Base-by-base conservation (phyloP, 2,329 filamentous ascomycete species). In the Paracoccidioides lutzii region DNA sequence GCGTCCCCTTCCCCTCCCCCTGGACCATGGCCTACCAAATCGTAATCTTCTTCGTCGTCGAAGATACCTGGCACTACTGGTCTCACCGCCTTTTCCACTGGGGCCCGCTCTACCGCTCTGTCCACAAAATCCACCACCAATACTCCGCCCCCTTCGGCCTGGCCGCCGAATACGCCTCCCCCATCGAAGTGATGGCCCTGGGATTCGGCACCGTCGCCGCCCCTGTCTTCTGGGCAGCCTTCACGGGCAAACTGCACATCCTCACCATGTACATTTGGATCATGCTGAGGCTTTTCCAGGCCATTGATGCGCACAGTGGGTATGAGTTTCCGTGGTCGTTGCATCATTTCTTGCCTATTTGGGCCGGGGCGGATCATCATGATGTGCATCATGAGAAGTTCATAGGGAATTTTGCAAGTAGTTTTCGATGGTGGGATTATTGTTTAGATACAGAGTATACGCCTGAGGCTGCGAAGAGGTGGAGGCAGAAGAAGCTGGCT, bases 381-480 rank as follows among this genome's bases (percentile, higher is more conserved):
- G 93, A 98, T 68, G 78, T 90, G 46, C 93, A 98, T 76, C 93
- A 98, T 76, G 93, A 98, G 78, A 89, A 90, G 70, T 98, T 98
- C 76, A 90, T 98, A 61, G 93, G 93, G 65, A 98, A 98, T 78
- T 98, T 97, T 71, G 79, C 91, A 53, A 95, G 90, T 69, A 95
- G 88, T 78, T 98, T 98, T 83, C 82, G 91, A 72, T 98, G 93
- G 93, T 98, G 93, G 93, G 93, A 98, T 76, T 95, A 87, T 71
- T 71, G 84, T 64, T 80, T 97, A 63, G 90, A 96, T 73, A 98
- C 93, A 59, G 91, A 98, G 79, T 88, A 88, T 61, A 89, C 88
- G 54, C 82, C 88, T 41, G 91, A 94, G 73, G 88, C 91, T 43
- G 81, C 86, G 65, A 90, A 90, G 83, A 81, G 79, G 68, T 84